Percentiles rank a stretch among this genome's conserved stretches.
Evolutionary conservation across 2,329 filamentous ascomycete genomes (phyloP).

Genomic region (Dryadomyces sulphureus): DNA sequence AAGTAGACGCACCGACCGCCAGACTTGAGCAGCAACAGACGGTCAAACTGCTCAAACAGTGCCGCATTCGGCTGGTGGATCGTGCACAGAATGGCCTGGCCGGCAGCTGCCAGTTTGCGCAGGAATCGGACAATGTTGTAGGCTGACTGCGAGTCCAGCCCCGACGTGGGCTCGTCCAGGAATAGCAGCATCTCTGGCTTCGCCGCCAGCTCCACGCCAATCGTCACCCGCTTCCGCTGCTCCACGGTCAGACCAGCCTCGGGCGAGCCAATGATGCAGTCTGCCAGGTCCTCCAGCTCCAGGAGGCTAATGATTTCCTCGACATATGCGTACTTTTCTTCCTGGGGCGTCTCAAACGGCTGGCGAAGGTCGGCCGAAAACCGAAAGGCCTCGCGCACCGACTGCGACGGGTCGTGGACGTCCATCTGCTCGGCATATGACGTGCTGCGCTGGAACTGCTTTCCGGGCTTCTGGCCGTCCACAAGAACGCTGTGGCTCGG

Average conservation of each 20-base stretch:
- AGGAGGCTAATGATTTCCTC: constrained; percentile 42
- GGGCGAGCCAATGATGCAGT: constrained; percentile 41
- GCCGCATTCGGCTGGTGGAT: constrained; percentile 83
- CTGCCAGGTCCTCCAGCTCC: constrained; percentile 43
- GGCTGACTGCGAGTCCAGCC: constrained; percentile 56
- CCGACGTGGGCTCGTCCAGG: constrained; percentile 65
- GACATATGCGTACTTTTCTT: constrained; percentile 44
- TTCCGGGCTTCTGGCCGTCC: constrained; percentile 39
- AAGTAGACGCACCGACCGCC: constrained; percentile 79
- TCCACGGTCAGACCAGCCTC: constrained; percentile 58
- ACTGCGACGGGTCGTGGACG: constrained; percentile 46
- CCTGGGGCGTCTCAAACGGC: constrained; percentile 33
- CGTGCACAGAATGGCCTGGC: constrained; percentile 79
- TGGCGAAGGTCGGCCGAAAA: constrained; percentile 50
- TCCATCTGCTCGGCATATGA: constrained; percentile 50
- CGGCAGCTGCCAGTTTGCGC: constrained; percentile 61
- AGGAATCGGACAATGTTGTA: constrained; percentile 68
- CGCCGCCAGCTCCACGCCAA: constrained; percentile 77
- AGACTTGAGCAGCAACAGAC: constrained; percentile 61
- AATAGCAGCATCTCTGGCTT: constrained; percentile 66
- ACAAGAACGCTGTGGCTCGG: constrained; percentile 36
- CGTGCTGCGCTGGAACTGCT: constrained; percentile 43
- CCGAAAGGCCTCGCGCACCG: constrained; percentile 46
- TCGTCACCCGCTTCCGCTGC: constrained; percentile 65
- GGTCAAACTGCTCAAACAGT: constrained; percentile 78